Evolutionary conservation across 2,329 filamentous ascomycete species (phyloP), one percentile per base, ranked within the genome.

Genomic region (Sclerotinia sclerotiorum): DNA sequence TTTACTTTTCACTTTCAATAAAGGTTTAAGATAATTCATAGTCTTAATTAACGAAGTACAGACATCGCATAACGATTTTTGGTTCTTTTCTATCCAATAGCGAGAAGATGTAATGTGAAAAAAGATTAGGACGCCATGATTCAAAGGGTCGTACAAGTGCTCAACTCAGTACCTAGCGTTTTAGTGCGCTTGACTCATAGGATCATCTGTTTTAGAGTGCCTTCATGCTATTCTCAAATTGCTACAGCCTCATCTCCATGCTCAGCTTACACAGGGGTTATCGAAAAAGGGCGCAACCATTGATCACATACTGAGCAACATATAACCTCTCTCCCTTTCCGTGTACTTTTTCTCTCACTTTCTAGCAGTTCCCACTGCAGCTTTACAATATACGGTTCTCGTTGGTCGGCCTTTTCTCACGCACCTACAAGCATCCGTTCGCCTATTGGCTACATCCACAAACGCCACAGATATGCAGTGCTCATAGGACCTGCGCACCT

Each of bases 331-430:
- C 17, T 39, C 46, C 54, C 29, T 13, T 61, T 13, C 13, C 24
- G n/a, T n/a, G n/a, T 46, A 29, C 46, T n/a, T n/a, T 29, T 24
- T 13, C n/a, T 15, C 5, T 7, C 4, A 6, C 1, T 13, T 32
- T n/a, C 56, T 56, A 13, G 1, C 51, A 49, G 19, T 1, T 19
- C 42, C 57, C 19, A 5, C 32, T 15, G 39, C 51, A 49, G 52
- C 52, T 19, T 49, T 48, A 19, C 32, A 54, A 35, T 17, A 2
- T 17, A n/a, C 21, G 2, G 2, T 10, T 56, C 21, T 49, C 17
- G 39, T 48, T 57, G 27, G 52, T 57, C 52, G 63, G 52, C 42
- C 63, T 27, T 67, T 67, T 52, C 24, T 24, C 32, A 42, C 46
- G 32, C 27, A 60, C 15, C 21, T 49, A 21, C 8, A 49, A 32